Evolutionary conservation across 75 land plant genomes (phyloP).

Genomic region (Pseudotsuga menziesii): DNA sequence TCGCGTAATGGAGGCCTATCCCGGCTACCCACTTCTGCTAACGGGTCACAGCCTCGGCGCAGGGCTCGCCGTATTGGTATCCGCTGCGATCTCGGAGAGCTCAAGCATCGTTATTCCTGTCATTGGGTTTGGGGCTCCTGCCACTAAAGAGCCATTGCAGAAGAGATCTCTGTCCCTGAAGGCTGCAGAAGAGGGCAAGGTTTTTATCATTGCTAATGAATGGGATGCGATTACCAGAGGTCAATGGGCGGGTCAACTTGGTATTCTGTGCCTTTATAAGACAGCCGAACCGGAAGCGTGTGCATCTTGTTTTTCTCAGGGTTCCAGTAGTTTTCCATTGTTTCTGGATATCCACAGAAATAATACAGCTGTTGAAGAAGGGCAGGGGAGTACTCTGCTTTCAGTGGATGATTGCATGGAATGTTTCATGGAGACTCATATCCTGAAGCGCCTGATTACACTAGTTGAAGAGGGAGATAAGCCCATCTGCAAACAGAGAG

Average conservation of each 20-base stretch:
- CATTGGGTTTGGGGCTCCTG: constrained; percentile 16
- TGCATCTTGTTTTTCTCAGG: constrained; percentile 8
- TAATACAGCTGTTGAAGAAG: background rate
- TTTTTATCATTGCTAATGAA: background rate
- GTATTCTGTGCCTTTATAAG: constrained; percentile 17
- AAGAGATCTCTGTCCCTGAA: background rate
- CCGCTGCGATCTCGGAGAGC: constrained; percentile 19
- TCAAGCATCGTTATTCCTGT: constrained; percentile 11
- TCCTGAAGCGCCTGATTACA: constrained; percentile 11
- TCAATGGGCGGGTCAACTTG: constrained; percentile 18
- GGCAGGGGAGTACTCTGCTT: background rate
- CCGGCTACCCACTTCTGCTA: background rate
- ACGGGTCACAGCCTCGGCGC: constrained; percentile 33
- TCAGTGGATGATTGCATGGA: constrained; percentile 14
- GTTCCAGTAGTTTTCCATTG: background rate
- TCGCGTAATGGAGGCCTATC: constrained; percentile 13
- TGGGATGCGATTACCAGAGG: constrained; percentile 15
- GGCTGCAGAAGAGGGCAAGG: background rate
- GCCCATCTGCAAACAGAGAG: constrained; percentile 6
- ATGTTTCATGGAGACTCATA: constrained; percentile 23
- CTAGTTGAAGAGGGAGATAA: constrained; percentile 5
- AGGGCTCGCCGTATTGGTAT: constrained; percentile 29
- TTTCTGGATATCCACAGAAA: background rate
- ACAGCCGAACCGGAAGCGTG: constrained; percentile 9
- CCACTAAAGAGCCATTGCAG: background rate